Base-by-base conservation (phyloP, 306 rosid species). In the Cucumis sativus region DNA sequence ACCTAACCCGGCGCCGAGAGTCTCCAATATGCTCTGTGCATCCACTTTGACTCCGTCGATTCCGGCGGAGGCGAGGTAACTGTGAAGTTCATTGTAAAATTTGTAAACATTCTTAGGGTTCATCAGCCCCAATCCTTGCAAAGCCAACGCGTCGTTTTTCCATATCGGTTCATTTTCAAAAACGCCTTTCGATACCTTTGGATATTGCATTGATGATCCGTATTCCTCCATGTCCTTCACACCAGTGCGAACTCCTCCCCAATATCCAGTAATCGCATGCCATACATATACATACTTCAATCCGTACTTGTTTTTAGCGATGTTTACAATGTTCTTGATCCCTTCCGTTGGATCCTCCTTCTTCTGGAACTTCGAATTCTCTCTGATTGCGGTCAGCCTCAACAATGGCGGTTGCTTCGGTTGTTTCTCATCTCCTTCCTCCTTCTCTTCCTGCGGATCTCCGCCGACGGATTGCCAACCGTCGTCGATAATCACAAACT, bases 31-130 rank as follows among this genome's bases (percentile, higher is more conserved):
- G 76, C 97, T 90, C 84, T 95, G 97, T 68, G 86, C 97, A 67
- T 95, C 98, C 75, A 95, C 98, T 85, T 95, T 95, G 33, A 95
- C 98, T 2, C 98, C 98, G 25, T 95, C 98, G 7, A 95, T 12
- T 3, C 98, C 97, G 5, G 97, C 93, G 16, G 83, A 60, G 1
- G 97, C 91, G 12, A 95, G 78, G 69, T 95, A 95, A 39, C 86
- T 84, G 17, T 95, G 98, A 11, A 95, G 75, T 49, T 88, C 88
- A 20, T 86, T 87, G 72, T 92, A 95, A n/a, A 95, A 92, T 8
- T 58, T 69, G 83, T 84, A 86, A 8, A 89, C 95, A 13, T 84
- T 85, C 62, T 80, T 88, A 0, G 97, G 98, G 66, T 86, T 87
- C 66, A 95, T 84, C 0, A 95, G 74, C 3, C 98, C 98, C 86